Base-by-base conservation (phyloP, 331 rosid species). In the Malus hybrid region DNA sequence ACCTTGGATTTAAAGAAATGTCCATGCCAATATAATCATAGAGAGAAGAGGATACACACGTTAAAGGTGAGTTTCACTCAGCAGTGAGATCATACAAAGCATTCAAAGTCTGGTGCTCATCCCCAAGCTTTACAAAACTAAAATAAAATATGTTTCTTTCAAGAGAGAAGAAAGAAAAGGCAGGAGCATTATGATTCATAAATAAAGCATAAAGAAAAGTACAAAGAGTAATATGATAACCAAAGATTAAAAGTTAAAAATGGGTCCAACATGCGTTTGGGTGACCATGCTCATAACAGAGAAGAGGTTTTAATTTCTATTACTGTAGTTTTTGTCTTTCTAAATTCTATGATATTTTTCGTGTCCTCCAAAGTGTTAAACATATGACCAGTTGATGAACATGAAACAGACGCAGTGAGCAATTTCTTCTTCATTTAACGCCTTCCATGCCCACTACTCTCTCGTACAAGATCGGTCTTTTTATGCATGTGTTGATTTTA, bases 401-500 rank as follows among this genome's bases (percentile, higher is more conserved):
- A 89, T 90, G 83, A 94, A 94, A 78, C 97, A 92, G 73, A 94
- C 83, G 75, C 99, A 94, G 74, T 94, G 97, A 80, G 92, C 95
- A 1, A 85, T 90, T 89, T 94, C 97, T 82, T 90, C 97, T 78
- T 92, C 97, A 59, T 88, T 86, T 76, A 91, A 39, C 44, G 90
- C 99, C 89, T 94, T 94, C 99, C 99, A 90, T 48, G 99, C 97
- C 12, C 65, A 94, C 97, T 46, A 97, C 99, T 86, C 94, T 88
- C 80, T 94, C 99, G 42, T 89, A 94, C 2, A 97, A 89, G 71
- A 92, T 83, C 69, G 96, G 88, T 85, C 99, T 90, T 32, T 97
- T 97, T 97, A 94, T 94, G 93, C 97, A 9, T 39, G 44, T 39
- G 44, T 39, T 39, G 44, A 39, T 39, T 39, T 39, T 39, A 39